Percentiles rank a stretch among this genome's conserved stretches.
These are phyloP conservation scores for Heliamphora pulchella DNA, from an alignment of 179 eudicot species.

Conservation along the genomic window DNA sequence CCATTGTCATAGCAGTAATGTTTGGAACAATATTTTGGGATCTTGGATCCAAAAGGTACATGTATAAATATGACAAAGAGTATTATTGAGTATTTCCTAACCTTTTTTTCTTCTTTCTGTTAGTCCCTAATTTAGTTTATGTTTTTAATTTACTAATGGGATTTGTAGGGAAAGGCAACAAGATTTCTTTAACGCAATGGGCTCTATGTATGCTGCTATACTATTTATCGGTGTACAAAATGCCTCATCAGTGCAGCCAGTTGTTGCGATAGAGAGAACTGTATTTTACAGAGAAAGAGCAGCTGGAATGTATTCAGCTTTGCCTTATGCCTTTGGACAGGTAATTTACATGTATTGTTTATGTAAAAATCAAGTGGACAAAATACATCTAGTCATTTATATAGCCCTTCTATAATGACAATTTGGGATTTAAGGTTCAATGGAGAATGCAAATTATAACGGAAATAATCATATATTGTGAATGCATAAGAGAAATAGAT, in stretches of 20 bases:
- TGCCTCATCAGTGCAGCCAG: constrained; percentile 68
- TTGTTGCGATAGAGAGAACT: constrained; percentile 74
- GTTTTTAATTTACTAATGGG: neutral
- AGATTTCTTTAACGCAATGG: constrained; percentile 72
- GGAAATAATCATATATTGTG: too few relatives aligned
- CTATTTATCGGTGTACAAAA: constrained; percentile 70
- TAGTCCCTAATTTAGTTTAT: too few relatives aligned
- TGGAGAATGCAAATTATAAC: neutral
- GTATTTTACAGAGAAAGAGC: constrained; percentile 90
- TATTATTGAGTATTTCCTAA: too few relatives aligned
- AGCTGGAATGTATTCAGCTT: constrained; percentile 88
- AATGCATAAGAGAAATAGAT: too few relatives aligned
- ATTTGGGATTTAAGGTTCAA: neutral
- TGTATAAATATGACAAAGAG: too few relatives aligned
- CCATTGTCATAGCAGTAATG: constrained; percentile 49
- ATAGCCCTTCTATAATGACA: too few relatives aligned
- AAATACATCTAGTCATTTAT: neutral
- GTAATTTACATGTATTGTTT: constrained; percentile 22
- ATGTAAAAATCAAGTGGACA: neutral
- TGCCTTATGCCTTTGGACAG: constrained; percentile 84
- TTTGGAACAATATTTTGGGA: constrained; percentile 79
- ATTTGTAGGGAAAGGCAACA: constrained; percentile 37
- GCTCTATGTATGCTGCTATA: constrained; percentile 74
- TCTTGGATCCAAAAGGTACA: constrained; percentile 52
- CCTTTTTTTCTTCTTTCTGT: constrained; percentile 16